Conservation (phyloP, 768 basidiomycete genomes). For the Pleurotus tuber-regium region DNA sequence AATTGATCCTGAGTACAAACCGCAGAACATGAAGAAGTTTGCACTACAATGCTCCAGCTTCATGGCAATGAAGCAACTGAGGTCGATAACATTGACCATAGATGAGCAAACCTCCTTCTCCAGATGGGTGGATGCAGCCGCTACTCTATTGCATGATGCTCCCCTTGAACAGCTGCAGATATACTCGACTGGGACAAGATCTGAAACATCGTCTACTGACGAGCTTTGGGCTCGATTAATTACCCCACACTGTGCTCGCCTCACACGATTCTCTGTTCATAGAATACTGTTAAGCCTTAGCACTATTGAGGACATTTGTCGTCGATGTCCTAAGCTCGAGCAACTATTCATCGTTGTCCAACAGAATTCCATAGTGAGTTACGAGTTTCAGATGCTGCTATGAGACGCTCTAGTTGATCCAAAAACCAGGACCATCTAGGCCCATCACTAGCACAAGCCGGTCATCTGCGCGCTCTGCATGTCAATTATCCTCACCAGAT, state of each 20-base stretch:
- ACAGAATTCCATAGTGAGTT: slow-evolving; percentile 42
- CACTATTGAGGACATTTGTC: slow-evolving; percentile 53
- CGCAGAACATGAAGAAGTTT: no score
- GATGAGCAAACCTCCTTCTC: slow-evolving; percentile 32
- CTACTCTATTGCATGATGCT: slow-evolving; percentile 39
- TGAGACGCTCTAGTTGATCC: neutral
- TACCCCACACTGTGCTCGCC: slow-evolving; percentile 43
- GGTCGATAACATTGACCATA: slow-evolving; percentile 58
- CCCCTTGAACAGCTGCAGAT: slow-evolving; percentile 64
- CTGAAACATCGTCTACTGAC: slow-evolving; percentile 38
- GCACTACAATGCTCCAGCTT: slow-evolving; percentile 21
- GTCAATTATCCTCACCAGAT: slow-evolving; percentile 48
- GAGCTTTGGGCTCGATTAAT: slow-evolving; percentile 53
- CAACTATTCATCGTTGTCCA: slow-evolving; percentile 63
- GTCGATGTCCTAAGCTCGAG: slow-evolving; percentile 49
- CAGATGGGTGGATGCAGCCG: slow-evolving; percentile 44
- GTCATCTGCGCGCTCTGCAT: slow-evolving; percentile 54
- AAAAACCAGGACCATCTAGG: slow-evolving; percentile 37
- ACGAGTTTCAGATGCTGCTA: neutral
- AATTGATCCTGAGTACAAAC: no score
- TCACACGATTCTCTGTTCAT: slow-evolving; percentile 62
- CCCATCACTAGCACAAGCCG: slow-evolving; percentile 40
- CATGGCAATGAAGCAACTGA: slow-evolving; percentile 44
- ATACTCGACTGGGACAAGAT: slow-evolving; percentile 45
- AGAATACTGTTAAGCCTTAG: slow-evolving; percentile 54